Base-by-base conservation (phyloP, 805 yeast genomes). In the Lipomyces yamanashiensis region DNA sequence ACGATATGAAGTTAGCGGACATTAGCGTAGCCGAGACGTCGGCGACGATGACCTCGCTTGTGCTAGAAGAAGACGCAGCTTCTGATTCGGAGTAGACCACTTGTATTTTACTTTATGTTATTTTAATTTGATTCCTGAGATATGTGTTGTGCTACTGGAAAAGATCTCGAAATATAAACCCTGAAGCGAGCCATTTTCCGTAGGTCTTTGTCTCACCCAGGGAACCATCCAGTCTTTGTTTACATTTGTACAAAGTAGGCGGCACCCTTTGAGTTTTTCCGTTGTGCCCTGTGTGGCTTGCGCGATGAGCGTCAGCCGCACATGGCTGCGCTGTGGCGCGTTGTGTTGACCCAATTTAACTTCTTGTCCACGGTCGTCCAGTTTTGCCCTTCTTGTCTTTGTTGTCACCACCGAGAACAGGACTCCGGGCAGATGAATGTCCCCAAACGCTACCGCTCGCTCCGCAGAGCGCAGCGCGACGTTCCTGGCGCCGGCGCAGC, bases 401-500 rank as follows among this genome's bases (percentile, higher is more conserved):
- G 36, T n/a, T 23, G 33, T 21, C 44, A 7, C 21, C 39, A 17
- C 43, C 54, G 8, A 12, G 28, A 13, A 40, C 41, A 17, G 28
- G 28, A 39, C 37, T 15, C 28, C 7, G n/a, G 15, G 12, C 36
- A 33, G n/a, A 63, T 59, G 66, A 54, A 59, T 33, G 19, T 59
- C n/a, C 63, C 66, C 8, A 48, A 57, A n/a, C 59, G 66, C 17
- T 63, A 63, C 45, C 62, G 66, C 34, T 54, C 66, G 57, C 54
- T 63, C 12, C 60, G 59, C 28, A 47, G 66, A 13, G 21, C 44
- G 23, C 37, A 52, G 34, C 44, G 47, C 47, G 40, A 36, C 13
- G 44, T 36, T 23, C n/a, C 52, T 19, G 47, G 17, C 34, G 37
- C 41, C 45, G 13, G 19, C 6, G 52, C 52, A 2, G 55, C 40